Base-by-base conservation (phyloP, 148 eudicot genomes). In the Chenopodium berlandieri region DNA sequence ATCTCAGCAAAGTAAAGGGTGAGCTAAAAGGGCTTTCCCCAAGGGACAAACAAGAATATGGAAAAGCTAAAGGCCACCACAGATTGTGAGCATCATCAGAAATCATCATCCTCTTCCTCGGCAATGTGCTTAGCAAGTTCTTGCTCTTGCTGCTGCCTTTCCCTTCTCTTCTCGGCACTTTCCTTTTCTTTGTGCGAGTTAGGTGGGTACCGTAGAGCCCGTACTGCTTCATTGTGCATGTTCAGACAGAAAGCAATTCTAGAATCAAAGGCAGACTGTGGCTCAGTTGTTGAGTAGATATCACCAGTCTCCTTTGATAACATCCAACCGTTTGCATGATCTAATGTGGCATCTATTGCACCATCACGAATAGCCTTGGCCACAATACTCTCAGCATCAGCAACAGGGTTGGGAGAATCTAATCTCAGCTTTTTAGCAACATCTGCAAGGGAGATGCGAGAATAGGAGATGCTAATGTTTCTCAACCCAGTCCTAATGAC, bases 21-120 rank as follows among this genome's bases (percentile, higher is more conserved):
- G 67, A 37, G 6, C 68, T 76, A 14, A 4, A 63, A 62, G 50
- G 54, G 32, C 9, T 77, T 34, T 20, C 32, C 76, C 32, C 14
- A 2, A 56, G 3, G 13, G 40, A 75, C 19, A 9, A 62, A 77
- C 48, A 44, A n/a, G 54, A 75, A 75, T 46, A 75, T 54, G 66
- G 50, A 50, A 52, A 40, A 17, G 46, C 70, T 12, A 40, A 75
- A 34, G 60, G 46, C 58, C 64, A 46, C 46, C 32, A 75, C 27
- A 46, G 25, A 58, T 14, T 19, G 14, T 19, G 54, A 48, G 78
- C 30, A 69, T 23, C 78, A 73, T 90, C 78, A 95, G 82, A 93
- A 93, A 77, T 95, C 99, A n/a, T 95, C 98, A 56, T 95, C 98
- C 72, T 95, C 98, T 80, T 95, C 99, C 84, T 95, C 97, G 5